Percentiles rank a stretch among this genome's conserved stretches.
Evolutionary conservation across 495 filamentous ascomycete species (phyloP).

Genomic region (Lichenothelia convexa): DNA sequence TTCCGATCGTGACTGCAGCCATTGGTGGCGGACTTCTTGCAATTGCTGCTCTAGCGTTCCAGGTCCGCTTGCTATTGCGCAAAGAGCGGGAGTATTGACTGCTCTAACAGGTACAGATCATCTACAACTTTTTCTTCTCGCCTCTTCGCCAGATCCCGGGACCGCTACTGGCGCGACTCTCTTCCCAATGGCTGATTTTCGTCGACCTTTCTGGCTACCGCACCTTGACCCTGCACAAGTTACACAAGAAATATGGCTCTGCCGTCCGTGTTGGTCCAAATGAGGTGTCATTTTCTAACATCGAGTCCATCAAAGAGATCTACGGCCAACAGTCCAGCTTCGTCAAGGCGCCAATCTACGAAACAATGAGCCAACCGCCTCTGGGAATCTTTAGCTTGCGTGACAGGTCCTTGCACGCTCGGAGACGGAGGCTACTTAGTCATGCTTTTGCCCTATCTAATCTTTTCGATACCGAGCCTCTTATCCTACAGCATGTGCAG

Average conservation of each 20-base stretch:
- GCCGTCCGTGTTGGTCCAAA: conserved; percentile 26
- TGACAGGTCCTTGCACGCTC: not conserved
- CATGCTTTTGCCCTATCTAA: not conserved
- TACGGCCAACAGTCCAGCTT: not conserved
- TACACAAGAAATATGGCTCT: conserved; percentile 24
- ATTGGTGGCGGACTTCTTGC: too few relatives aligned
- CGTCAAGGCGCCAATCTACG: conserved; percentile 3
- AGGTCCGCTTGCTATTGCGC: too few relatives aligned
- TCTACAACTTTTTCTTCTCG: not conserved
- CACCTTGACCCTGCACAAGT: conserved; percentile 7
- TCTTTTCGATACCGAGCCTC: not conserved
- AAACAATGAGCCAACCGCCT: not conserved
- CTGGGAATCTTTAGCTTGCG: conserved; percentile 1
- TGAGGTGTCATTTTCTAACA: conserved; percentile 20
- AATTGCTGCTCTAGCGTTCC: too few relatives aligned
- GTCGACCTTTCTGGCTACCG: conserved; percentile 5
- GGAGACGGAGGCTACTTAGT: not conserved
- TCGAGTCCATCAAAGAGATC: conserved; percentile 5
- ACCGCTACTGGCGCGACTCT: conserved; percentile 10
- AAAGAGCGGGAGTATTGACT: too few relatives aligned
- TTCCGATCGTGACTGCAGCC: too few relatives aligned
- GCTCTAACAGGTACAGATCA: too few relatives aligned
- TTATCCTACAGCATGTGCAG: not conserved
- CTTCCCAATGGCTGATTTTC: conserved; percentile 7
- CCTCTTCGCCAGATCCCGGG: conserved; percentile 8